Base-by-base conservation (phyloP, 2,329 filamentous ascomycete genomes). In the Gaeumannomyces tritici region DNA sequence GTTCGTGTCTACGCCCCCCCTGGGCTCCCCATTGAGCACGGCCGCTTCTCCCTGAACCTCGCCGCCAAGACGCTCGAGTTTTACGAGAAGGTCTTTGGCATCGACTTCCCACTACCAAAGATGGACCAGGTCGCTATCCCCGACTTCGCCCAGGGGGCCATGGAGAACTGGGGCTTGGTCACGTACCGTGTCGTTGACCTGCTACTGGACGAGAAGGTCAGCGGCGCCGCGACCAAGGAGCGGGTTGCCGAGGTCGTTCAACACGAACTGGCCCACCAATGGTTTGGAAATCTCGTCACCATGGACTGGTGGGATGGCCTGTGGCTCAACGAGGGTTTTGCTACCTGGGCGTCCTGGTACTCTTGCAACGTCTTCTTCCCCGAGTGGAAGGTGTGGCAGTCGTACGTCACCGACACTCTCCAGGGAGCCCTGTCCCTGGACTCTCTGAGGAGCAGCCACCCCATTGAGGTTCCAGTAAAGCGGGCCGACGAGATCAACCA, bases 121-220 rank as follows among this genome's bases (percentile, higher is more conserved):
- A 95, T 96, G 90, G 91, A 96, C 75, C 95, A 96, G 89, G 88
- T 96, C 68, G 93, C 93, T 57, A 93, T 98, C 71, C 93, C 93
- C 21, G 93, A 98, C 73, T 98, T 98, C 73, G 91, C 91, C 60
- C 91, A 92, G 59, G 93, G 93, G 65, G 93, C 93, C 64, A 97
- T 98, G 93, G 93, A 98, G 81, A 98, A 98, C 75, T 98, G 93
- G 93, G 93, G 93, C 72, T 80, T 98, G 61, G 87, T 98, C 68
- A 98, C 93, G 8, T 98, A 97, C 78, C 89, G 93, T 67, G 90
- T 96, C 27, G 93, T 97, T 42, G 91, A 96, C 71, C 76, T 98
- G 58, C 83, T 98, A 64, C 85, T 96, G 65, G 93, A 98, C 69
- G 91, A 97, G 76, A 95, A 96, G 81, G 89, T 85, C 3, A 95